A percentile compares a stretch with the other conserved stretches of the same genome.
phyloP scores from a whole-genome alignment of 2,329 filamentous ascomycete species.

The Corinectria fuckeliana region DNA sequence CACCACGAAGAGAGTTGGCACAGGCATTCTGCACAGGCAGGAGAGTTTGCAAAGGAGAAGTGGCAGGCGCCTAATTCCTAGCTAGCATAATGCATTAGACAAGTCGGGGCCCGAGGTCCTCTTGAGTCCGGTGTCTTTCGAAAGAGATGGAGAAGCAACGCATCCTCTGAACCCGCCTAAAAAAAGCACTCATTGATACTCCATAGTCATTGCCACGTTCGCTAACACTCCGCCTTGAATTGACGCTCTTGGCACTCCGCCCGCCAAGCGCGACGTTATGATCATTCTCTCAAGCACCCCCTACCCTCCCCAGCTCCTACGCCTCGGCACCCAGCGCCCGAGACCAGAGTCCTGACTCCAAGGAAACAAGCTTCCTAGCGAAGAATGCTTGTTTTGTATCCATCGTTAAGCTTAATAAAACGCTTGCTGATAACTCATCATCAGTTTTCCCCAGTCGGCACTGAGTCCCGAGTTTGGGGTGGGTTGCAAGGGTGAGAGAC shows the following conservation, averaged over 20 bases:
- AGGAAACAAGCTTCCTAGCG: conserved; percentile 8
- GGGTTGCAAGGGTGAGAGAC: neutral
- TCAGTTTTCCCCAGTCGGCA: neutral
- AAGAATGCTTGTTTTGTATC: conserved; percentile 7
- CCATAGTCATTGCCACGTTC: too few relatives aligned
- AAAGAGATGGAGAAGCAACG: neutral
- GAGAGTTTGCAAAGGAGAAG: neutral
- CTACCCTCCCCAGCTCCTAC: neutral
- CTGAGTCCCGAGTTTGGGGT: neutral
- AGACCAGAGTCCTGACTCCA: neutral
- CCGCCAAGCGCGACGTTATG: conserved; percentile 15
- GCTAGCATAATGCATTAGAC: neutral
- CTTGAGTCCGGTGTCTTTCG: neutral
- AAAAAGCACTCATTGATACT: neutral
- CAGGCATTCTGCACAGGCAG: neutral
- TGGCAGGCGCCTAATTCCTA: neutral
- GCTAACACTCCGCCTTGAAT: neutral
- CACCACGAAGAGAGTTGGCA: neutral
- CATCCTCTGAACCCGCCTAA: neutral
- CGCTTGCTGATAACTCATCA: neutral
- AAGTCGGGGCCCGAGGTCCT: neutral
- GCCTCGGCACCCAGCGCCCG: neutral
- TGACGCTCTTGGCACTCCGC: conserved; percentile 9
- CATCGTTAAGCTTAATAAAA: neutral
- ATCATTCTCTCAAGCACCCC: neutral